Evolutionary conservation across 1,284 basidiomycete genomes (phyloP).

Genomic region (Moesziomyces sp.): DNA sequence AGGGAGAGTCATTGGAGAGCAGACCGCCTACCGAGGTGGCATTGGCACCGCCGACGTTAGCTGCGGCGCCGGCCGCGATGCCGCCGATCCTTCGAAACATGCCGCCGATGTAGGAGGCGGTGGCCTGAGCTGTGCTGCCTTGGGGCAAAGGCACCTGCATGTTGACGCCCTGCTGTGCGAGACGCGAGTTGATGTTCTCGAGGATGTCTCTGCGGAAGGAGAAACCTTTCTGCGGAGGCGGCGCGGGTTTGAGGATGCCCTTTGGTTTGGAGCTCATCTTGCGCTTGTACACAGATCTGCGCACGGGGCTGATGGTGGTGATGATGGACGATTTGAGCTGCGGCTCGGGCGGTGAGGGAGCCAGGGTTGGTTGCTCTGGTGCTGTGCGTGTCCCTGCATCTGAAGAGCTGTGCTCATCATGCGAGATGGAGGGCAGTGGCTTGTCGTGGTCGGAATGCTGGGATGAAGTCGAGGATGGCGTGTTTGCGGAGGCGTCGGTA

Average conservation of each 20-base stretch:
- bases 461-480: neutral
- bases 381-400: neutral
- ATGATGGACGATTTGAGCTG: constrained; percentile 29
- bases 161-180: constrained; percentile 65
- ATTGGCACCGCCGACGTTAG: constrained; percentile 35
- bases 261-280: constrained; percentile 39
- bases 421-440: constrained; percentile 15
- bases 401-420: neutral
- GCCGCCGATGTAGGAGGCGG: constrained; percentile 54
- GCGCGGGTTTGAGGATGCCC: constrained; percentile 61
- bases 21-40: constrained; percentile 21
- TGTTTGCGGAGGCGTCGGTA: neutral
- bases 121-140: constrained; percentile 45
- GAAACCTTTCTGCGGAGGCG: constrained; percentile 58
- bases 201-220: constrained; percentile 61
- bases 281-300: constrained; percentile 48
- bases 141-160: constrained; percentile 61
- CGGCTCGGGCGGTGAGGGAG: constrained; percentile 7
- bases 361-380: no score
- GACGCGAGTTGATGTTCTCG: constrained; percentile 60
- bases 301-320: constrained; percentile 35
- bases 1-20: constrained; percentile 18
- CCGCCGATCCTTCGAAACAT: constrained; percentile 58
- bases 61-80: constrained; percentile 49
- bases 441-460: constrained; percentile 8